Base-by-base conservation (phyloP, 306 rosid species). In the Citrullus amarus region DNA sequence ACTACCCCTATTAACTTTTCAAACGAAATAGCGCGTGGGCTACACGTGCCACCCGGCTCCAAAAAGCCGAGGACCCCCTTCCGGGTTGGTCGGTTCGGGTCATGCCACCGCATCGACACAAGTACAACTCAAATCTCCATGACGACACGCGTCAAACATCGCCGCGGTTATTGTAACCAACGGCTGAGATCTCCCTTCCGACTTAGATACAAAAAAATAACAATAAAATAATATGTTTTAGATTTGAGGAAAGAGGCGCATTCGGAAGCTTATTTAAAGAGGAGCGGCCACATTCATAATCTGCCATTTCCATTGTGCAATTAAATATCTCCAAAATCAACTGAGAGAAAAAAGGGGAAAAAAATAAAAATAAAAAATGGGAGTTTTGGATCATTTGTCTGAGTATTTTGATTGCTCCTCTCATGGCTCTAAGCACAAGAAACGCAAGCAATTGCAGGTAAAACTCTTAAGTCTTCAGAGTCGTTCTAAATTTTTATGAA, bases 361-460 rank as follows among this genome's bases (percentile, higher is more conserved):
- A 25, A 0, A 25, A n/a, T n/a, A 25, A 25, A 25, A 25, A 25
- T 25, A 25, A 25, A 25, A 34, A 59, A 87, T 87, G 90, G 90
- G 88, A 32, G 85, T 51, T 82, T 36, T 87, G 15, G 90, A 87
- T 81, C 88, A 84, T 79, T 48, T 87, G 32, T 84, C 88, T 56
- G 0, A 87, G 36, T 73, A 84, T 12, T 85, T 84, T 38, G 90
- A 87, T 65, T 87, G 90, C 75, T 84, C 88, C 39, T 59, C 65
- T 46, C 80, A 17, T 5, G 8, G 79, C n/a, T n/a, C 66, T 78
- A 83, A 75, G 65, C 63, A 13, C 86, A 84, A 48, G 76, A 87
- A 50, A 67, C 86, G 86, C 74, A 93, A 53, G 87, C 93, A 92
- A 28, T 84, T 88, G 69, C 94, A 90, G 98, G 98, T 93, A 59